Conservation (phyloP, 768 basidiomycete genomes). For the Ramaria sp. region DNA sequence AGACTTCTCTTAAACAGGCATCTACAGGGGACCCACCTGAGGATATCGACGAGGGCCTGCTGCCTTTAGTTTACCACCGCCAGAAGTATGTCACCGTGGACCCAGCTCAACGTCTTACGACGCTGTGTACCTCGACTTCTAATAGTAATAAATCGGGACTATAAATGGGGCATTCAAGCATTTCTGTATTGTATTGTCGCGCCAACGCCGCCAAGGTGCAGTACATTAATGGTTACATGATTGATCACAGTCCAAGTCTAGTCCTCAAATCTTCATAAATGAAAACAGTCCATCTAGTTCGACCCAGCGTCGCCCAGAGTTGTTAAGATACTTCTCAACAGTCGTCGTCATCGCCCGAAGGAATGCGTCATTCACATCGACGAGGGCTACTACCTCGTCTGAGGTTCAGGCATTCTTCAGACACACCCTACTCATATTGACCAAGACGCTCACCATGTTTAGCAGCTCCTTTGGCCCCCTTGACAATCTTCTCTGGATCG, state of each 20-base stretch:
- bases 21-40: slow-evolving; percentile 9
- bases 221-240: neutral
- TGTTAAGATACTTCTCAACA: slow-evolving; percentile 73
- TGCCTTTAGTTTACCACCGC: slow-evolving; percentile 57
- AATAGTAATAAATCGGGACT: neutral
- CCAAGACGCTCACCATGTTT: slow-evolving; percentile 19
- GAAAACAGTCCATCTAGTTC: slow-evolving; percentile 72
- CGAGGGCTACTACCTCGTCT: slow-evolving; percentile 50
- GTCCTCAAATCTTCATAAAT: slow-evolving; percentile 52
- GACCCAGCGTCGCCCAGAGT: slow-evolving; percentile 86
- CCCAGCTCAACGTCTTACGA: slow-evolving; percentile 10
- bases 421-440: neutral
- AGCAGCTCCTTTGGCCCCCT: slow-evolving; percentile 36
- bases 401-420: slow-evolving; percentile 10
- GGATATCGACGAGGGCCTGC: slow-evolving; percentile 18
- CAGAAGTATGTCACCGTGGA: slow-evolving; percentile 45
- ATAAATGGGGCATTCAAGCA: neutral
- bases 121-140: neutral
- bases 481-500: slow-evolving; percentile 52
- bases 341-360: slow-evolving; percentile 43
- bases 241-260: neutral
- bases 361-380: slow-evolving; percentile 36
- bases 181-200: neutral
- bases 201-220: neutral
- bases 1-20: slow-evolving; percentile 16